Evolutionary conservation across 2,329 filamentous ascomycete genomes (phyloP), one percentile per base, ranked within the genome.

Genomic region (Cladophialophora bantiana): DNA sequence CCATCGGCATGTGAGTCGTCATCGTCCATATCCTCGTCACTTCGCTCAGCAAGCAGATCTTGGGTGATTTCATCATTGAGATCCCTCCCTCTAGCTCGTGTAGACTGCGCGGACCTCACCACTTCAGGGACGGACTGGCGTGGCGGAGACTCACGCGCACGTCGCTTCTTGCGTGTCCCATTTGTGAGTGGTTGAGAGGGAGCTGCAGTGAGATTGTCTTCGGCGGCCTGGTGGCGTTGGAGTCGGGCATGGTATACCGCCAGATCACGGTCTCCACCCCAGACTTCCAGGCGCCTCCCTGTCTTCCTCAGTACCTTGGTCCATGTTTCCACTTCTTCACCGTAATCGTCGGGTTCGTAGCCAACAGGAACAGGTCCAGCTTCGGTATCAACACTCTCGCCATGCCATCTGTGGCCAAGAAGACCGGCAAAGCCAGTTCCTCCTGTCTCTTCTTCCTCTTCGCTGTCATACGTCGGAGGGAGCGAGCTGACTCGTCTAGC

Each of bases 401-500:
- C 67, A 54, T 61, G 45, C 65, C 60, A 68, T 62, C 65, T 53
- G 38, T 62, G 64, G 58, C 59, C 66, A 40, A 72, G 57, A 48
- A 73, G 40, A 20, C 71, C 71, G 53, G 59, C 58, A 40, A 71
- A 60, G 18, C 80, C 81, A 42, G 80, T 78, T 6, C 80, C 81
- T 75, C 78, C 81, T 2, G 77, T 78, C 12, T 74, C 73, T 53
- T 73, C 70, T 54, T 83, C 81, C 57, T 82, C 80, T 18, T 83
- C 82, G 34, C 80, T 80, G 66, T 83, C 81, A 52, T 83, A 83
- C 20, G 77, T 78, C 18, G 80, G 78, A 1, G 81, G 79, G 15
- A 84, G 71, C 59, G 75, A 74, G 50, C 77, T 77, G 26, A 83
- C 74, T 34, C 82, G 74, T 53, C 79, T 79, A 55, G 77, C 78